Evolutionary conservation across 176 grass and related monocot genomes (phyloP).

Genomic region (Musa itinerans): DNA sequence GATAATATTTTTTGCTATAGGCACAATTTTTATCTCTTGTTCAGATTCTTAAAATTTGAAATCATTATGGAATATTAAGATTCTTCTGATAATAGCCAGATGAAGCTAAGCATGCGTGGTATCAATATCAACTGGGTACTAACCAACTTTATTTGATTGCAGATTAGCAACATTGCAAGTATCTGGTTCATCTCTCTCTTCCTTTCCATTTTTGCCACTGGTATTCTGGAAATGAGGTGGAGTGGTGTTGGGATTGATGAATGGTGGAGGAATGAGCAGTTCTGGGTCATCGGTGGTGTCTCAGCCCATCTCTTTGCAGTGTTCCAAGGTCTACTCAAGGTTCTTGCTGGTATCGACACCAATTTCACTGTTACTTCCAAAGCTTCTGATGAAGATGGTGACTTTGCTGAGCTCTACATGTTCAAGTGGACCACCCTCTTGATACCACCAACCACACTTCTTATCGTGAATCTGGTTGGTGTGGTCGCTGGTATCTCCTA

Average conservation of each 20-base stretch:
- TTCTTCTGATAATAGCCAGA: background rate
- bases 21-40: background rate
- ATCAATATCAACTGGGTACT: background rate
- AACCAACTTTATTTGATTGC: background rate
- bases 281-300: conserved; percentile 21
- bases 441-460: conserved; percentile 18
- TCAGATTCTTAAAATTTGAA: background rate
- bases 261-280: conserved; percentile 20
- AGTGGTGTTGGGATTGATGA: conserved; percentile 16
- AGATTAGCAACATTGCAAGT: conserved; percentile 21
- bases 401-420: conserved; percentile 20
- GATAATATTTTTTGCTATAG: too few relatives aligned
- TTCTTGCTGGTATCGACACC: conserved; percentile 18
- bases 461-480: conserved; percentile 6
- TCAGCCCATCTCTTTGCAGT: conserved; percentile 12
- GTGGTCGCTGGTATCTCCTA: conserved; percentile 17
- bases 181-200: conserved; percentile 21
- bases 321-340: conserved; percentile 18
- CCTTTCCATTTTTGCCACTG: conserved; percentile 17
- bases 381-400: conserved; percentile 18
- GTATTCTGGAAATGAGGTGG: conserved; percentile 21
- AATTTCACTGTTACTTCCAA: conserved; percentile 20
- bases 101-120: background rate
- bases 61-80: background rate
- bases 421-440: conserved; percentile 22